Conservation (phyloP, 441 rosid species). For the Raphanus hybrid region DNA sequence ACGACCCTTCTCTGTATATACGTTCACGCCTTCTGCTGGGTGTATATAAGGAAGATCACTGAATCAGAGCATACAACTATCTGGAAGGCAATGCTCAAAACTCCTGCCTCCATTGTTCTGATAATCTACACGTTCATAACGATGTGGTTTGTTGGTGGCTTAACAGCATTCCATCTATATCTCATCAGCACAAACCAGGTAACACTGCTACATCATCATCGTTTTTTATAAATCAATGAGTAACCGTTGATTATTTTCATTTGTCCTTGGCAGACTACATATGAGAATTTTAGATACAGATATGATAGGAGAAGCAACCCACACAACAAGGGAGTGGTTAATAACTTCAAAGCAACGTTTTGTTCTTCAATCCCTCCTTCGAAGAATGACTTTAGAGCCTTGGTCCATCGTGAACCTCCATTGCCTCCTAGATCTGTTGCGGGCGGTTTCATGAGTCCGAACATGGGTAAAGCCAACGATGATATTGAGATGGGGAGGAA, state of each 20-base stretch:
- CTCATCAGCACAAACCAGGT: slow-evolving; percentile 76
- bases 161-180: slow-evolving; percentile 67
- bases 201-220: slow-evolving; percentile 6
- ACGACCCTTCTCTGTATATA: slow-evolving; percentile 66
- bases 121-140: slow-evolving; percentile 64
- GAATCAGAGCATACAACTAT: slow-evolving; percentile 49
- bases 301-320: slow-evolving; percentile 65
- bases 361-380: slow-evolving; percentile 44
- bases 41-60: slow-evolving; percentile 68
- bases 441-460: slow-evolving; percentile 80
- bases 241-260: not conserved
- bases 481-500: slow-evolving; percentile 93
- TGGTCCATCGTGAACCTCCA: slow-evolving; percentile 58
- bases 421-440: slow-evolving; percentile 58
- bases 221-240: not conserved
- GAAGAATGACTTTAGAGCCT: slow-evolving; percentile 50
- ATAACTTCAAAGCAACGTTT: slow-evolving; percentile 59
- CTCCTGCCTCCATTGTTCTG: slow-evolving; percentile 72
- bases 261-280: slow-evolving; percentile 57
- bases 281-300: slow-evolving; percentile 68
- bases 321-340: slow-evolving; percentile 59
- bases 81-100: slow-evolving; percentile 67
- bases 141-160: slow-evolving; percentile 76
- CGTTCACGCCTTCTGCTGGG: slow-evolving; percentile 73
- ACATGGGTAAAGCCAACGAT: slow-evolving; percentile 78